These are phyloP conservation scores for Gastrodia elata DNA, from an alignment of 106 monocot genomes.

Conservation along the genomic window DNA sequence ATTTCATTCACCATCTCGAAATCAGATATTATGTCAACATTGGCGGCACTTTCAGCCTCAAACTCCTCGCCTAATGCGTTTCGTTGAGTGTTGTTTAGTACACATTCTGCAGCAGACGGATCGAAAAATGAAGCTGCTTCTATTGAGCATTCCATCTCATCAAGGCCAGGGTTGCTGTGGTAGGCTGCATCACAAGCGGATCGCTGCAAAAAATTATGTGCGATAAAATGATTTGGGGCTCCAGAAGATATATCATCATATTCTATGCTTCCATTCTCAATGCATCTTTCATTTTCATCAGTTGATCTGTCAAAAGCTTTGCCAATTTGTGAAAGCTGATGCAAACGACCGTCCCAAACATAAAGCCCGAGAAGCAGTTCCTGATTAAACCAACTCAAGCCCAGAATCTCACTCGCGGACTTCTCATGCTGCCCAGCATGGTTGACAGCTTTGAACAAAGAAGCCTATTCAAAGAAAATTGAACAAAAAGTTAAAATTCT, in stretches of 20 bases:
- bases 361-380: slow-evolving; percentile 57
- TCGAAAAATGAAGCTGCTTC: neutral
- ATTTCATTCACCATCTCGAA: slow-evolving; percentile 13
- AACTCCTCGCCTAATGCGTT: neutral
- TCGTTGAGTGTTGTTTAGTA: neutral
- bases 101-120: neutral
- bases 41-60: neutral
- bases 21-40: neutral
- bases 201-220: slow-evolving; percentile 2
- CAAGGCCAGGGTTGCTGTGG: slow-evolving; percentile 8
- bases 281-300: slow-evolving; percentile 10
- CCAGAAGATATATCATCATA: slow-evolving; percentile 10
- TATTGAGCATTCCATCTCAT: slow-evolving; percentile 1
- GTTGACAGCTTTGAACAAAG: slow-evolving; percentile 28
- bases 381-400: slow-evolving; percentile 38
- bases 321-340: slow-evolving; percentile 27
- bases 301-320: slow-evolving; percentile 7
- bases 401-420: slow-evolving; percentile 28
- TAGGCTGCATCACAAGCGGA: neutral
- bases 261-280: slow-evolving; percentile 7
- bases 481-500: neutral
- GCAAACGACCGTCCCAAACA: slow-evolving; percentile 70
- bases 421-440: slow-evolving; percentile 14
- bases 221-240: slow-evolving; percentile 1
- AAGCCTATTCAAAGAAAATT: slow-evolving; percentile 23